Base-by-base conservation (phyloP, 2,329 filamentous ascomycete genomes). In the Gliomastix tumulicola region DNA sequence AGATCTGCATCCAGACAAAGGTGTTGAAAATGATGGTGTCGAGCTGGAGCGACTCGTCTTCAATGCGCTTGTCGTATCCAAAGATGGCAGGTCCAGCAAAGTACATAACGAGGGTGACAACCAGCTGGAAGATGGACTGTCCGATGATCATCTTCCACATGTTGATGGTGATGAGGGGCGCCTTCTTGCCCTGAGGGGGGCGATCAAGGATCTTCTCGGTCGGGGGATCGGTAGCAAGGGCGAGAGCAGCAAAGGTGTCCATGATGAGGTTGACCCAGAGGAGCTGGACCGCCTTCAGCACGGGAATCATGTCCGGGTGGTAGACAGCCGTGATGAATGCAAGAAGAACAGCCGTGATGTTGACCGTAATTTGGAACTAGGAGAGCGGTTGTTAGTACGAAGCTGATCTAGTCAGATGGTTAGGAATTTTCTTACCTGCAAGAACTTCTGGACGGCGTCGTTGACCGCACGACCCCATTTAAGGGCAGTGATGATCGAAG, bases 1-100 rank as follows among this genome's bases (percentile, higher is more conserved):
- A 82, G 42, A 82, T 79, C 48, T 82, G 78, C 71, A 82, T 78
- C 77, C 76, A 82, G 4, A 82, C 78, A 42, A 79, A 82, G 1
- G 71, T 76, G 55, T 82, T 82, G 62, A 82, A 82, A 34, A 82
- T 70, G 41, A 79, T 65, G 1, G 76, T 79, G 42, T 72, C 62
- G 20, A 78, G 60, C 45, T 71, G 35, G 10, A 42, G 27, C 39
- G 37, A 39, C 20, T 43, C 28, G 10, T 35, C 15, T 4, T 42
- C 34, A 32, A 66, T 49, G 41, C 51, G 30, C n/a, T 49, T 39
- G 35, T 65, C 53, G 48, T 76, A 77, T 30, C 60, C 60, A 4
- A 79, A 60, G 36, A 79, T 74, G 3, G 54, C 44, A 8, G 54
- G 52, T 3, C 74, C 76, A 2, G 67, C 71, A 41, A 78, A 79